phyloP scores from a whole-genome alignment of 2,329 filamentous ascomycete genomes.

The Karstenula rhodostoma region DNA sequence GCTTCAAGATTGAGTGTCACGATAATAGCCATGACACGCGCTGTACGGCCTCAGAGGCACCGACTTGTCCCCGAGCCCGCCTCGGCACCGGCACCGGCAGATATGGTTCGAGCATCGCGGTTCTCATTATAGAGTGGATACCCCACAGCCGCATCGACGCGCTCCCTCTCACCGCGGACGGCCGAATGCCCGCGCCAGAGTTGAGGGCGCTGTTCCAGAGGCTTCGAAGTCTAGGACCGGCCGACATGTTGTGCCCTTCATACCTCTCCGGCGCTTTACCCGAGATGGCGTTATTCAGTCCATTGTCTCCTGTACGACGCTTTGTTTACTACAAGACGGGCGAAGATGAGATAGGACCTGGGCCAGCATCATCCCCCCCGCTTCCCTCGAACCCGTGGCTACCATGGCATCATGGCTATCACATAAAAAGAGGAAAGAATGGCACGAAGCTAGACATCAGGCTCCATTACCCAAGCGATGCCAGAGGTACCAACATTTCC shows the following conservation, averaged over 20 bases:
- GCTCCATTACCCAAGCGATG: conserved; percentile 19
- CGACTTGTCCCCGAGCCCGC: conserved; percentile 30
- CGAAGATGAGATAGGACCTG: conserved; percentile 19
- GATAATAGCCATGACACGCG: conserved; percentile 29
- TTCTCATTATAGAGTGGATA: conserved; percentile 30
- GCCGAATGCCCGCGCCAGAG: conserved; percentile 26
- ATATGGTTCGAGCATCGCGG: conserved; percentile 17
- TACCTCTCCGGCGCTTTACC: conserved; percentile 21
- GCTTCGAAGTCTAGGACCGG: conserved; percentile 24
- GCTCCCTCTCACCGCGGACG: conserved; percentile 26
- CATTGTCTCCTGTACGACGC: conserved; percentile 14
- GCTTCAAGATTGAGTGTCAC: conserved; percentile 29
- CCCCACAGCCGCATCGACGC: conserved; percentile 27
- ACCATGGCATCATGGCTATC: conserved; percentile 5
- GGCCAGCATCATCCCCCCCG: conserved; percentile 17
- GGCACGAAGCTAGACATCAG: conserved; percentile 20
- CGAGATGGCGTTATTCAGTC: conserved; percentile 26
- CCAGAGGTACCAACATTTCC: conserved; percentile 12
- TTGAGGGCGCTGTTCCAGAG: conserved; percentile 25
- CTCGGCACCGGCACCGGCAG: conserved; percentile 19
- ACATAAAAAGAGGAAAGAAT: conserved; percentile 16
- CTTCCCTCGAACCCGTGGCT: conserved; percentile 14
- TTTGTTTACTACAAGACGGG: conserved; percentile 25
- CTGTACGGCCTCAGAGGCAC: conserved; percentile 26
- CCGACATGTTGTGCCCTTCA: conserved; percentile 20